Evolutionary conservation across 1,284 basidiomycete genomes (phyloP), one percentile per base, ranked within the genome.

Genomic region (Ganoderma meredithae): DNA sequence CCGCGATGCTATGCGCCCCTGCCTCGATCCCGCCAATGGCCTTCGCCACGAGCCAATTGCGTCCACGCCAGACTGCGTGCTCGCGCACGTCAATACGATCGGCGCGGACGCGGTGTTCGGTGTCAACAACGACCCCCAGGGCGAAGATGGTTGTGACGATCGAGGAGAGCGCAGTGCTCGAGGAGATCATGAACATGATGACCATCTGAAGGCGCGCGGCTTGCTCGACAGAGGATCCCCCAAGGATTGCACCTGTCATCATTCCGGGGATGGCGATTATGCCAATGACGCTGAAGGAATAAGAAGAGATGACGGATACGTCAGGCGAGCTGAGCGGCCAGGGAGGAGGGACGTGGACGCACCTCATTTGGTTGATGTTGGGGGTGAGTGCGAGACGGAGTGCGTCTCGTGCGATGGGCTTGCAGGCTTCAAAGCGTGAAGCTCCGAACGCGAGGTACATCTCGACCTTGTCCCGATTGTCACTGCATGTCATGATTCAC

Each of bases 181-280:
- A 90, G 1, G 90, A 90, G 64, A 96, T 94, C 91, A 95, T 94
- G 80, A 96, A 95, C 89, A 95, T 94, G 81, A 95, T 94, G 68
- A 95, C 90, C 91, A 95, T 95, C 76, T 96, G 95, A 12, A 96
- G 80, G 62, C 90, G 88, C 0, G 93, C 93, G 0, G 95, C 95
- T 79, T 95, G 93, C 60, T 93, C 86, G 61, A 96, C 93, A 39
- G 90, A 90, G 41, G 92, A 88, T 0, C 94, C 95, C 27, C 93
- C 95, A 19, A 96, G 88, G 71, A 96, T 92, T 0, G 94, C 93
- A 73, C 95, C 94, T 0, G 93, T 95, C 93, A 96, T 95, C 92
- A 95, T 95, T 1, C 92, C 85, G 1, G 90, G 90, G 64, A 90
- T 91, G 13, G 88, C 80, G 67, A 95, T 95, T 63, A 95, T 89